Base-by-base conservation (phyloP, 2,329 filamentous ascomycete species). In the Beauveria caledonica region DNA sequence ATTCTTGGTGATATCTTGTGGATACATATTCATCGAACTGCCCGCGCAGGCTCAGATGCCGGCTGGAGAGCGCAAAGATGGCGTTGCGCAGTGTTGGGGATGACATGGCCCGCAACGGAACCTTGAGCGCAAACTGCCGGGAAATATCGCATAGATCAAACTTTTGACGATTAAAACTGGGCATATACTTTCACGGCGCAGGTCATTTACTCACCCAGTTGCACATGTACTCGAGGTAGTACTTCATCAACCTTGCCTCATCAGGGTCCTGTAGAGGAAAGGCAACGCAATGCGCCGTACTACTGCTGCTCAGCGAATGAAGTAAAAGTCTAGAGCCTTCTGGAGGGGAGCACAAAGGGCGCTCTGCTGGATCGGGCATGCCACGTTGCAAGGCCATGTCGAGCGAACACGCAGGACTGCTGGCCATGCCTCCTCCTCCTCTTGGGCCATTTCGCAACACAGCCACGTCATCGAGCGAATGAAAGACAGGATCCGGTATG, bases 1-100 rank as follows among this genome's bases (percentile, higher is more conserved):
- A 42, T 42, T 42, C 40, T 53, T 80, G 74, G 61, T 84, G 78
- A 62, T 85, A 84, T n/a, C 73, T 71, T 51, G 81, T 78, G 3
- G 79, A 79, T 3, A 78, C 76, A 15, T 78, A 73, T 68, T 71
- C 57, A 64, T 83, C 77, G 64, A 79, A 81, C 33, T 81, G 74
- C 2, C 62, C 62, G 46, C 62, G 62, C 19, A 67, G 60, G 51
- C 77, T 80, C 42, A 84, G 69, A 65, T 85, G 82, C 42, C 81
- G 74, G 3, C 81, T 79, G 0, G 82, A 78, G 5, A 84, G 72
- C 2, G 82, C 82, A 46, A 83, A 76, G 27, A 85, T 82, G 23
- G 82, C 81, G 59, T 84, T 82, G 13, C 83, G 72, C 4, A 86
- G 72, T 2, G 80, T 77, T 0, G 78, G 78, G 57, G 77, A 82